Conservation (phyloP, 441 rosid genomes). For the Populus hybrid region DNA sequence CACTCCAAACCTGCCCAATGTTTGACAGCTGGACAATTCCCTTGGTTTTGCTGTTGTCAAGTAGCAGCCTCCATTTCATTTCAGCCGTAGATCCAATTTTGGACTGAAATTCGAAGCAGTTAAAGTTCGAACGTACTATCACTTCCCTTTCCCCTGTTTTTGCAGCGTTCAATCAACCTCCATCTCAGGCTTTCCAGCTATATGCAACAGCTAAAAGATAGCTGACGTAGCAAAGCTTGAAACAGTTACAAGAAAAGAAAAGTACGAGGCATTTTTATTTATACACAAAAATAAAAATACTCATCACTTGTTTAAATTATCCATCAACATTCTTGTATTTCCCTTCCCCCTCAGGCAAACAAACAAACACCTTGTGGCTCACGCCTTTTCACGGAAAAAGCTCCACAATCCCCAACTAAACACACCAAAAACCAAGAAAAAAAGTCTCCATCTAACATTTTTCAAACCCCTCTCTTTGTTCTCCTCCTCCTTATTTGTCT, state of each 20-base stretch:
- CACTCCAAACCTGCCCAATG: neutral
- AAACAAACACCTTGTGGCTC: conserved; percentile 17
- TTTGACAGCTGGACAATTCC: neutral
- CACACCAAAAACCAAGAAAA: conserved; percentile 1
- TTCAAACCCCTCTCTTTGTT: neutral
- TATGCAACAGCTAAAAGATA: neutral
- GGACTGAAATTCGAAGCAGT: neutral
- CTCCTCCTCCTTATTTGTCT: neutral
- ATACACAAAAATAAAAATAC: neutral
- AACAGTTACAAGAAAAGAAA: conserved; percentile 4
- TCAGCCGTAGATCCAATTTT: no score
- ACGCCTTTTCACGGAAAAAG: neutral
- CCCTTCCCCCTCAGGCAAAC: conserved; percentile 21
- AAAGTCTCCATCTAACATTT: neutral
- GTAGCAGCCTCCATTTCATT: neutral
- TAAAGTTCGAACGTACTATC: neutral
- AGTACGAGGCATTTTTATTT: neutral
- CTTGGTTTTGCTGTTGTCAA: neutral
- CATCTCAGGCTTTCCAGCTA: neutral
- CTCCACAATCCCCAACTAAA: neutral
- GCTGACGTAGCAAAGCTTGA: neutral
- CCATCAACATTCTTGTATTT: neutral
- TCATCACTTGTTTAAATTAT: neutral
- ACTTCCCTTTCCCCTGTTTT: neutral
- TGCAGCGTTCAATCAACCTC: neutral